These are phyloP conservation scores for Murraya paniculata DNA, from an alignment of 345 rosid genomes.

Conservation along the genomic window DNA sequence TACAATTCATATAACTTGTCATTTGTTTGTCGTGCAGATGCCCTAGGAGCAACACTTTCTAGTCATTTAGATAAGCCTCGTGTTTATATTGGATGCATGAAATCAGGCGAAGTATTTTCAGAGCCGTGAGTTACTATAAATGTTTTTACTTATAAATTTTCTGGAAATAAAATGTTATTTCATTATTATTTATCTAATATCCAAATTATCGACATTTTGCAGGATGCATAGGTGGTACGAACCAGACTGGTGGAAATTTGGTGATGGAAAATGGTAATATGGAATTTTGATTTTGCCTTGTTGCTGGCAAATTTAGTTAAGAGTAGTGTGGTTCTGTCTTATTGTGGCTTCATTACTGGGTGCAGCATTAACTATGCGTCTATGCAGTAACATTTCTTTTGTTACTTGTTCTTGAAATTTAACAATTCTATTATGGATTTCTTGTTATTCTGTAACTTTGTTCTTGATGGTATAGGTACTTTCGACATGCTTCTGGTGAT, in stretches of 20 bases:
- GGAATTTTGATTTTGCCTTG: background rate
- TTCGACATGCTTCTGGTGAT: constrained; percentile 50
- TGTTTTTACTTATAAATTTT: background rate
- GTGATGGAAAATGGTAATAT: constrained; percentile 39
- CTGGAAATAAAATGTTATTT: background rate
- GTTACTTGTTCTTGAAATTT: constrained; percentile 6
- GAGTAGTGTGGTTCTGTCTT: background rate
- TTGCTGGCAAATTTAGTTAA: background rate
- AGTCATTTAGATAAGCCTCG: constrained; percentile 39
- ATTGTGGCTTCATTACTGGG: background rate
- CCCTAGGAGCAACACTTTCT: constrained; percentile 45
- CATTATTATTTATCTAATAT: background rate
- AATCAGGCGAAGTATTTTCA: constrained; percentile 49
- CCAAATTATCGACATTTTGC: constrained; percentile 9
- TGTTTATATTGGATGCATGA: constrained; percentile 51
- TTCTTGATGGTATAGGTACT: constrained; percentile 37
- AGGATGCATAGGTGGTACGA: constrained; percentile 49
- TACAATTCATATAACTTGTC: constrained; percentile 1
- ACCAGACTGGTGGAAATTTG: constrained; percentile 61
- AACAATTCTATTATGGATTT: background rate
- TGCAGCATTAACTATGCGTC: background rate
- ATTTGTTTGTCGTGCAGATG: constrained; percentile 29
- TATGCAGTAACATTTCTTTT: background rate
- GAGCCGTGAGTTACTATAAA: constrained; percentile 40
- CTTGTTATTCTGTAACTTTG: background rate